These are phyloP conservation scores for Corymbia citriodora DNA, from an alignment of 441 rosid species.

Conservation along the genomic window DNA sequence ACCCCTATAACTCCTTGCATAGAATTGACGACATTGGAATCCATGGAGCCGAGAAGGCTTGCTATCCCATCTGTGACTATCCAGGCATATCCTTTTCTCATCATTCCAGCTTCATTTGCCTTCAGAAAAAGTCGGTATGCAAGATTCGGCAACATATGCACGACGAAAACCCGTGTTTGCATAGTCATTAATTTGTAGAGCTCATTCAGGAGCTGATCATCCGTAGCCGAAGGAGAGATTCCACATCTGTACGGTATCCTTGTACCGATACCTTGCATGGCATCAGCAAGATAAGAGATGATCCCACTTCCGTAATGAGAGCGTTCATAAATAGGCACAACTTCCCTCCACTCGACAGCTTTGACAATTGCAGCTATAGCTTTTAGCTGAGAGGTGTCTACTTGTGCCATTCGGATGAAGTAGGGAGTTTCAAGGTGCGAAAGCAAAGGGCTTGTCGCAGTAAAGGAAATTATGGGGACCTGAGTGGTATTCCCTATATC, in stretches of 20 bases:
- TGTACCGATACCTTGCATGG: conserved; percentile 15
- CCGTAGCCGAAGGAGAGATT: conserved; percentile 16
- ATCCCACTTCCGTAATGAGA: conserved; percentile 35
- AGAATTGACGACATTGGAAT: background rate
- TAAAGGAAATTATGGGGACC: conserved; percentile 36
- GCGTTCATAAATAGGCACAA: conserved; percentile 23
- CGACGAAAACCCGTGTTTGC: conserved; percentile 26
- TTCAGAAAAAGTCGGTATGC: conserved; percentile 17
- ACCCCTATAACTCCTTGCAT: conserved; percentile 34
- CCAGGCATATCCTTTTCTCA: conserved; percentile 44
- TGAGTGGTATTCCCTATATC: conserved; percentile 17
- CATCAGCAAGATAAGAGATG: conserved; percentile 20
- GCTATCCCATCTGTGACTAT: conserved; percentile 26
- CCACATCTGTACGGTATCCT: conserved; percentile 11
- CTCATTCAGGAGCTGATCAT: conserved; percentile 19
- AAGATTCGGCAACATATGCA: conserved; percentile 24
- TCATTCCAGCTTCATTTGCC: conserved; percentile 28
- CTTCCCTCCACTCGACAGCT: conserved; percentile 26
- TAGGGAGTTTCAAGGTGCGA: conserved; percentile 17
- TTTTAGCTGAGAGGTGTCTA: conserved; percentile 31
- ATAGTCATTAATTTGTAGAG: conserved; percentile 17
- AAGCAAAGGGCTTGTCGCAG: conserved; percentile 35
- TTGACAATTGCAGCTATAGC: conserved; percentile 27
- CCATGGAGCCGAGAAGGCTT: conserved; percentile 6
- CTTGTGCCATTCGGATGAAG: conserved; percentile 27